These are phyloP conservation scores for Neurospora sublineolata DNA, from an alignment of 495 filamentous ascomycete species.

Conservation along the genomic window DNA sequence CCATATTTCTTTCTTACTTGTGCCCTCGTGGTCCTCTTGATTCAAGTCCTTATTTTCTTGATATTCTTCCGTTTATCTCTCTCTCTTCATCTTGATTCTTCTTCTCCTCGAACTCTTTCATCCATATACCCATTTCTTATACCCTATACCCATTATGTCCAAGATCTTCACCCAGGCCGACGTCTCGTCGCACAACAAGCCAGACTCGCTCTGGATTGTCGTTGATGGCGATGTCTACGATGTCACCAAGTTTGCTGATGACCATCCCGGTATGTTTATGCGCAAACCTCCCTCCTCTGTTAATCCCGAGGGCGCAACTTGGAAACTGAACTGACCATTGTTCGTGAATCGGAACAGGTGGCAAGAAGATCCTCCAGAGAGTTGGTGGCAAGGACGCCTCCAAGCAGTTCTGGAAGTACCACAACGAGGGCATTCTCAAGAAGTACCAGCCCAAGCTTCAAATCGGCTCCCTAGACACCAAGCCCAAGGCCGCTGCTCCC, in stretches of 20 bases:
- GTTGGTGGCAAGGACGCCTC: constrained; percentile 95
- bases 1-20: neutral
- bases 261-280: constrained; percentile 63
- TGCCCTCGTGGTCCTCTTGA: neutral
- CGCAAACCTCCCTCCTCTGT: too few relatives aligned
- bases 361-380: constrained; percentile 93
- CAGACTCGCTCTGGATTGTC: constrained; percentile 75
- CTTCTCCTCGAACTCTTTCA: neutral
- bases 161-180: constrained; percentile 75
- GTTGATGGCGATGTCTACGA: constrained; percentile 97
- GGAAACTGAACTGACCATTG: neutral
- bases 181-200: constrained; percentile 82
- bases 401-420: constrained; percentile 99
- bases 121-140: neutral
- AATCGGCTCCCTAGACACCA: constrained; percentile 81
- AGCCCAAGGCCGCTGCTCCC: constrained; percentile 50
- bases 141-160: constrained; percentile 50
- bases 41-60: neutral
- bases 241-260: constrained; percentile 84
- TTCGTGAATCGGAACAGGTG: constrained; percentile 44
- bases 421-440: constrained; percentile 86
- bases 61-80: neutral
- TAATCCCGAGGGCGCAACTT: neutral
- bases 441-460: constrained; percentile 84
- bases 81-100: neutral